These are phyloP conservation scores for Pyrenophora tritici-repentis DNA, from an alignment of 2,329 filamentous ascomycete genomes.

Conservation along the genomic window DNA sequence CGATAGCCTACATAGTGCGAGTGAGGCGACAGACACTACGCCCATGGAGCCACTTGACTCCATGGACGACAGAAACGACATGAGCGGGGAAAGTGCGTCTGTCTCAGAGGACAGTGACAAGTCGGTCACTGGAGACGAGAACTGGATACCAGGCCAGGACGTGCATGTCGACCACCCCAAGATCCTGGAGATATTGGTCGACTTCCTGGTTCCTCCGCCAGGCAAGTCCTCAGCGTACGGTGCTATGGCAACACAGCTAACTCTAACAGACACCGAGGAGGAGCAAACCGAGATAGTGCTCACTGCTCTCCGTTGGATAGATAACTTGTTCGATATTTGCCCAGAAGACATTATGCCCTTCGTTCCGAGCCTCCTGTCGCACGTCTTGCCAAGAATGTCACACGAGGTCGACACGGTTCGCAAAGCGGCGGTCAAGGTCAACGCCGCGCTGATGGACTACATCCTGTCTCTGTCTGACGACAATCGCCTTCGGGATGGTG, in stretches of 20 bases:
- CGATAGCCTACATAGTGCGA: slow-evolving; percentile 54
- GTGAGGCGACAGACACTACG: slow-evolving; percentile 64
- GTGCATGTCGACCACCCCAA: slow-evolving; percentile 91
- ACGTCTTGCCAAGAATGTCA: slow-evolving; percentile 91
- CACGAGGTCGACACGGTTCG: slow-evolving; percentile 89
- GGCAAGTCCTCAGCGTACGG: slow-evolving; percentile 57
- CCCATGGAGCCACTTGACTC: slow-evolving; percentile 48
- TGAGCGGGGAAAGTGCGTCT: slow-evolving; percentile 44
- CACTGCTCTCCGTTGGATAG: slow-evolving; percentile 92
- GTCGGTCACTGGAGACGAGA: slow-evolving; percentile 70
- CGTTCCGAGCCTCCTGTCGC: slow-evolving; percentile 86
- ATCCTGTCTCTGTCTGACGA: slow-evolving; percentile 85
- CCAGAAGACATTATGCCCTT: slow-evolving; percentile 95
- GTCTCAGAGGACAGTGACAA: slow-evolving; percentile 45
- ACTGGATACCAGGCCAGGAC: slow-evolving; percentile 97
- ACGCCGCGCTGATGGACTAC: slow-evolving; percentile 88
- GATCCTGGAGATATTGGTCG: slow-evolving; percentile 88
- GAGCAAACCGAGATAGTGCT: slow-evolving; percentile 72
- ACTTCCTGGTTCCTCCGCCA: slow-evolving; percentile 80
- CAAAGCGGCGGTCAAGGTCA: slow-evolving; percentile 85
- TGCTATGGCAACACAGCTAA: slow-evolving; percentile 15
- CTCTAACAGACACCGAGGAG: slow-evolving; percentile 66
- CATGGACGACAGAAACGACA: slow-evolving; percentile 59
- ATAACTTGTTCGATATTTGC: slow-evolving; percentile 95
- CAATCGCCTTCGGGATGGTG: slow-evolving; percentile 48